phyloP scores from a whole-genome alignment of 2,329 filamentous ascomycete species.

The Zasmidium angulare region DNA sequence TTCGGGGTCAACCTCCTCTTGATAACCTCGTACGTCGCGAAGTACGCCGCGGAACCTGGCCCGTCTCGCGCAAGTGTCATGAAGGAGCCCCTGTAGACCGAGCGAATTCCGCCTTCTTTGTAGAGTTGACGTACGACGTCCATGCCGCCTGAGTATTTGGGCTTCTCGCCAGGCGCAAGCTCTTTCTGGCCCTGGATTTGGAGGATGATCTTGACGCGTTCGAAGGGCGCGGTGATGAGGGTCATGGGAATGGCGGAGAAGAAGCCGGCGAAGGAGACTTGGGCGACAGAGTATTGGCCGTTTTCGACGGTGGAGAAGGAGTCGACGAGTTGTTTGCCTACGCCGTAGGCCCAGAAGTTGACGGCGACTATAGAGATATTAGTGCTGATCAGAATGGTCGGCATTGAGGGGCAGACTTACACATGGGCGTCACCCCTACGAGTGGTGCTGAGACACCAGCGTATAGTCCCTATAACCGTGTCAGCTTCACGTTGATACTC shows the following conservation, averaged over 20 bases:
- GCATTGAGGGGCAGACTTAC: slow-evolving; percentile 60
- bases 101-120: slow-evolving; percentile 82
- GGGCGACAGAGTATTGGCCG: slow-evolving; percentile 74
- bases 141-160: slow-evolving; percentile 79
- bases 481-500: not conserved
- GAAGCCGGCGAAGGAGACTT: slow-evolving; percentile 90
- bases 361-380: slow-evolving; percentile 54
- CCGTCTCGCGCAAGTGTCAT: slow-evolving; percentile 94
- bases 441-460: slow-evolving; percentile 95
- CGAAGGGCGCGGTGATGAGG: slow-evolving; percentile 95
- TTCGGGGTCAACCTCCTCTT: slow-evolving; percentile 84
- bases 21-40: slow-evolving; percentile 94
- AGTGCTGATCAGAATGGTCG: slow-evolving; percentile 9
- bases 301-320: slow-evolving; percentile 65
- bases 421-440: slow-evolving; percentile 97
- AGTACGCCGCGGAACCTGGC: slow-evolving; percentile 91
- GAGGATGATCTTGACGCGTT: slow-evolving; percentile 97
- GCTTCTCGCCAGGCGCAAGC: slow-evolving; percentile 84
- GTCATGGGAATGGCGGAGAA: slow-evolving; percentile 98
- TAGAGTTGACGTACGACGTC: slow-evolving; percentile 95
- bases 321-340: slow-evolving; percentile 86
- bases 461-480: slow-evolving; percentile 68
- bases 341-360: slow-evolving; percentile 82
- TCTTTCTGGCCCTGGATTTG: slow-evolving; percentile 93
- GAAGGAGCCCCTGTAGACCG: slow-evolving; percentile 84